These are phyloP conservation scores for Kuraishia molischiana DNA, from an alignment of 805 yeast genomes.

Conservation along the genomic window DNA sequence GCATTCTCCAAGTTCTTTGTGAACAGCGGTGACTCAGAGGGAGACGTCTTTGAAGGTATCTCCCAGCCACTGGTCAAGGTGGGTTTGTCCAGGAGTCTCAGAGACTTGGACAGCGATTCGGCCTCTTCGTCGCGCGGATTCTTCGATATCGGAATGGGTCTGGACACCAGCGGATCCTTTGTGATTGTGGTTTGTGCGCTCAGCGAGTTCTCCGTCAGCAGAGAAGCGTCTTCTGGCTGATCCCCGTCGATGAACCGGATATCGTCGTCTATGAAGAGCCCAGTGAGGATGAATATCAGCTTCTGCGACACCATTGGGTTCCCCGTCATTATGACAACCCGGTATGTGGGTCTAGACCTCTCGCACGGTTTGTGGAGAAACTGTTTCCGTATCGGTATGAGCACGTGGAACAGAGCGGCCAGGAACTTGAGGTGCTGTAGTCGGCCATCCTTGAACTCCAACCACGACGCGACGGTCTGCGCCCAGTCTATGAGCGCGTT, in stretches of 20 bases:
- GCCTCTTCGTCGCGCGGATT: neutral
- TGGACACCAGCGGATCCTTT: neutral
- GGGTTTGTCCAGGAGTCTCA: too few relatives aligned
- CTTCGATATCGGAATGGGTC: neutral
- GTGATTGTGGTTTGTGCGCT: too few relatives aligned
- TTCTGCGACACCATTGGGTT: constrained; percentile 49
- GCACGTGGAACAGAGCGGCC: constrained; percentile 35
- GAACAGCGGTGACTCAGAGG: constrained; percentile 13
- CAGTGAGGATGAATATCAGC: constrained; percentile 40
- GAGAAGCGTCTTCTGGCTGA: too few relatives aligned
- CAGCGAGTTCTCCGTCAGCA: neutral
- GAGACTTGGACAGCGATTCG: too few relatives aligned
- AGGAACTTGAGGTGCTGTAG: constrained; percentile 23
- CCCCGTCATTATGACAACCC: constrained; percentile 45
- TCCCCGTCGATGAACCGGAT: constrained; percentile 7
- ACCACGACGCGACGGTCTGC: constrained; percentile 40
- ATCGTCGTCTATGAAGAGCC: constrained; percentile 30
- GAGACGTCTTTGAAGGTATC: constrained; percentile 18
- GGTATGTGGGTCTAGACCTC: constrained; percentile 17
- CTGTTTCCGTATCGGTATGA: constrained; percentile 27
- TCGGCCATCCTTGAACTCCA: constrained; percentile 40
- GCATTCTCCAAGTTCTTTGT: neutral
- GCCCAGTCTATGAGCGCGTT: constrained; percentile 40
- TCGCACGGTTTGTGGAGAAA: constrained; percentile 25
- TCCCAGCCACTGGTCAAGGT: constrained; percentile 33